A percentile compares a stretch with the other conserved stretches of the same genome.
Evolutionary conservation across 2,329 filamentous ascomycete species (phyloP).

Genomic region (Blastomyces emzantsi): DNA sequence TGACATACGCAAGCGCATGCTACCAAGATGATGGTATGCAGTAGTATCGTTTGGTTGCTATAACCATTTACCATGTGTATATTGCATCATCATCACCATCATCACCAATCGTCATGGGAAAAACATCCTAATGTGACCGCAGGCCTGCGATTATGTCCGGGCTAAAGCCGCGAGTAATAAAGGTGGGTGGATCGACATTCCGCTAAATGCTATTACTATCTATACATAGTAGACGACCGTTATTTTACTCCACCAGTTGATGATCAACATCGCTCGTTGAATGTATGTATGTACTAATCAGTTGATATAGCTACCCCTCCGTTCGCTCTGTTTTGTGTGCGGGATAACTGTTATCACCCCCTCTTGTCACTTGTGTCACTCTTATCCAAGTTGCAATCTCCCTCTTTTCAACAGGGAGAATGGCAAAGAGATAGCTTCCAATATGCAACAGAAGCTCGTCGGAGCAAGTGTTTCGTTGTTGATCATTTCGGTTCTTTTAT

Average conservation of each 20-base stretch:
- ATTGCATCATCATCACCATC: no score
- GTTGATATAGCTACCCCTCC: not conserved
- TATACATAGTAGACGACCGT: no score
- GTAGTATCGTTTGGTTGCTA: not conserved
- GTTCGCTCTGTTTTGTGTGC: not conserved
- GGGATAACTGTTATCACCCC: not conserved
- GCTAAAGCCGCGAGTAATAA: not conserved
- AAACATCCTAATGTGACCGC: no score
- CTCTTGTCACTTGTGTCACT: not conserved
- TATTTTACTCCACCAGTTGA: not conserved
- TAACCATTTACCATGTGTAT: no score
- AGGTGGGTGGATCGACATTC: no score
- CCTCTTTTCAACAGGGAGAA: not conserved
- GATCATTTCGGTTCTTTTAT: not conserved
- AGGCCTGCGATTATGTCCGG: not conserved
- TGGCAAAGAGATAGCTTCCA: not conserved
- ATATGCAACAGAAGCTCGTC: slow-evolving; percentile 1
- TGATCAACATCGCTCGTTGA: not conserved
- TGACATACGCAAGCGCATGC: not conserved
- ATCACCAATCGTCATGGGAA: no score
- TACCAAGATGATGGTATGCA: not conserved
- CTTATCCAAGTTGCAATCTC: not conserved
- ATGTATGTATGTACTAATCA: no score
- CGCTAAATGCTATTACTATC: no score
- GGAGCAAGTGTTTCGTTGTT: slow-evolving; percentile 2